phyloP scores from a whole-genome alignment of 257 asterid genomes.

The Solanum sitiens region DNA sequence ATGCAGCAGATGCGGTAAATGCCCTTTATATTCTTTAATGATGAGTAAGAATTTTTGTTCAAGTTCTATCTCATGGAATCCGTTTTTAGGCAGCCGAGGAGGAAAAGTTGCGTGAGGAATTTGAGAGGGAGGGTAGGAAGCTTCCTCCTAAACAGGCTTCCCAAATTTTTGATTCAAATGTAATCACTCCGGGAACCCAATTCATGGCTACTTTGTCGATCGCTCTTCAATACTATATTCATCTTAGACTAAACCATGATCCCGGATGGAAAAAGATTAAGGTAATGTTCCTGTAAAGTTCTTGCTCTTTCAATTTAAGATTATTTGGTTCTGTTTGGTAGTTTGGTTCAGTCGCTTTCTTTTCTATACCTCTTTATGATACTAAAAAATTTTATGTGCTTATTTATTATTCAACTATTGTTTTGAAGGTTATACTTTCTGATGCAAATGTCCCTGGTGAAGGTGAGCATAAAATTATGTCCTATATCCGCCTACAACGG shows the following conservation, averaged over 20 bases:
- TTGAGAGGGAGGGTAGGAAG: slow-evolving; percentile 30
- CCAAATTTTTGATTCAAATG: slow-evolving; percentile 36
- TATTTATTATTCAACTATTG: background rate
- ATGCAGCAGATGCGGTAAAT: slow-evolving; percentile 22
- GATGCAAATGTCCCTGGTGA: slow-evolving; percentile 71
- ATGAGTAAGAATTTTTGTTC: background rate
- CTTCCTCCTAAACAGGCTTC: slow-evolving; percentile 36
- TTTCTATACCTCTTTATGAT: background rate
- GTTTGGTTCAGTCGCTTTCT: background rate
- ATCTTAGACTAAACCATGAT: slow-evolving; percentile 12
- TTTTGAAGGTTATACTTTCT: slow-evolving; percentile 50
- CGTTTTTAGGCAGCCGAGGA: slow-evolving; percentile 35
- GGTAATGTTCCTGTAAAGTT: slow-evolving; percentile 19
- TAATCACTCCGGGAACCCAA: slow-evolving; percentile 56
- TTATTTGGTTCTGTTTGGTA: background rate
- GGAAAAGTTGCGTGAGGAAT: slow-evolving; percentile 20
- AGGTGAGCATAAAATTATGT: slow-evolving; percentile 66
- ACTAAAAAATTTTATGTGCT: background rate
- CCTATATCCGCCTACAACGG: slow-evolving; percentile 46
- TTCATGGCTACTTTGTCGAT: slow-evolving; percentile 36
- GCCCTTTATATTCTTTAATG: background rate
- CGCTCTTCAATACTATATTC: slow-evolving; percentile 28
- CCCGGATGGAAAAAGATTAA: slow-evolving; percentile 42
- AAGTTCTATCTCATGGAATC: background rate
- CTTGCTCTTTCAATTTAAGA: background rate